Percentiles rank a stretch among this genome's conserved stretches.
Evolutionary conservation across 441 rosid species (phyloP).

Genomic region (Croton laevigatus): DNA sequence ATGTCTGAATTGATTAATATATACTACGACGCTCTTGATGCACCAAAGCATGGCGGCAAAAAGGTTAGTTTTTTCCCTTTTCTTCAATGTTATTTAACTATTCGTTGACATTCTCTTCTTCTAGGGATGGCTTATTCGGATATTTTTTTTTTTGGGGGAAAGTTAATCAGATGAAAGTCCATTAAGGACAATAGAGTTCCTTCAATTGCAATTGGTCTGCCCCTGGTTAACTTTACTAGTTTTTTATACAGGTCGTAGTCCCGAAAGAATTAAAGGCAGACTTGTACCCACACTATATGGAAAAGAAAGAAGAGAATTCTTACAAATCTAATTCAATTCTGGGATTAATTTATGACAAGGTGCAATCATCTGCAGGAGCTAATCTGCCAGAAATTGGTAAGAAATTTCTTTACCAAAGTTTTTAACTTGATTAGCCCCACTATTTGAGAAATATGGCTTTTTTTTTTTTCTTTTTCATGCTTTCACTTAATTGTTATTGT

Average conservation of each 20-base stretch:
- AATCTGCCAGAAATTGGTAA: constrained; percentile 36
- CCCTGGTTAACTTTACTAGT: neutral
- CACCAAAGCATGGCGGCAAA: constrained; percentile 53
- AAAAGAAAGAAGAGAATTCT: constrained; percentile 22
- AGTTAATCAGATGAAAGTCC: too few relatives aligned
- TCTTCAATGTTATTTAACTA: neutral
- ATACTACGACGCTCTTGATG: constrained; percentile 84
- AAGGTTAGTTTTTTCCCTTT: constrained; percentile 35
- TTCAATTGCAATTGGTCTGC: too few relatives aligned
- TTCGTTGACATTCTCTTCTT: too few relatives aligned
- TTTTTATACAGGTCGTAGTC: constrained; percentile 40
- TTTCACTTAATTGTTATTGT: too few relatives aligned
- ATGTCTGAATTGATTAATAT: constrained; percentile 41
- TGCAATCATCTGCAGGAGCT: constrained; percentile 28
- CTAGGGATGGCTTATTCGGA: too few relatives aligned
- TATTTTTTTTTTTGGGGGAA: too few relatives aligned
- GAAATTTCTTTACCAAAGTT: neutral
- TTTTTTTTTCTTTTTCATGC: neutral
- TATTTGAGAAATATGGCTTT: neutral
- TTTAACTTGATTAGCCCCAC: neutral
- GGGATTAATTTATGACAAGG: constrained; percentile 62
- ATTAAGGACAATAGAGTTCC: too few relatives aligned
- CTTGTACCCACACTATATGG: constrained; percentile 66
- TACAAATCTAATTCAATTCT: constrained; percentile 60
- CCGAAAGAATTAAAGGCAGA: constrained; percentile 42